Base-by-base conservation (phyloP, 768 basidiomycete species). In the Hericium alpestre region DNA sequence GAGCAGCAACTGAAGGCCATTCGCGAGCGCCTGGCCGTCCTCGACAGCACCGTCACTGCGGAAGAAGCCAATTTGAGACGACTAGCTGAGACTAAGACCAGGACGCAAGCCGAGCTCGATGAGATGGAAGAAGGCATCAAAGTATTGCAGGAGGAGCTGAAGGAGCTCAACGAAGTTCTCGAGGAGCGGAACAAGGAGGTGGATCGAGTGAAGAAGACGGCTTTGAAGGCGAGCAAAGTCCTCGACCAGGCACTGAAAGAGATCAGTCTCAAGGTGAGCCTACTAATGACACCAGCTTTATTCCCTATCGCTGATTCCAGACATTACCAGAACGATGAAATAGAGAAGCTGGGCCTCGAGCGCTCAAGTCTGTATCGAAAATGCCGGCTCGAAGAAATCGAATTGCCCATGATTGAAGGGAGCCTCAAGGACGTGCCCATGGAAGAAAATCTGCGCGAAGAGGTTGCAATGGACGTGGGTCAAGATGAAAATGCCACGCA, bases 171-270 rank as follows among this genome's bases (percentile, higher is more conserved):
- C 38, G 84, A 83, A 55, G 74, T 68, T 0, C 72, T 90, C 38
- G 87, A 92, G 41, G 86, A 86, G 66, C 85, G 82, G 69, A 85
- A 76, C 3, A 86, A 84, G 67, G 72, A 69, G 1, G 84, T 94
- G 5, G 90, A 93, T 22, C 82, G 84, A 39, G 83, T 81, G 20
- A 91, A 92, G 73, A 81, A 80, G 65, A 78, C 79, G 1, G 79
- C 87, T 11, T 65, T 72, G 12, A 90, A 84, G 64, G 82, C 90
- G 2, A 76, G 81, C 10, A 91, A 86, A 65, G 79, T 78, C 0
- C 77, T 96, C 43, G 95, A 99, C 64, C 86, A 89, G 62, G 86
- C 86, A 0, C 66, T 93, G 63, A 97, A 97, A 70, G 94, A 98
- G 66, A 93, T 98, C 52, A 83, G 87, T 7, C 72, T 75, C 15